Base-by-base conservation (phyloP, 2,329 filamentous ascomycete species). In the Curvularia eragrostidis region DNA sequence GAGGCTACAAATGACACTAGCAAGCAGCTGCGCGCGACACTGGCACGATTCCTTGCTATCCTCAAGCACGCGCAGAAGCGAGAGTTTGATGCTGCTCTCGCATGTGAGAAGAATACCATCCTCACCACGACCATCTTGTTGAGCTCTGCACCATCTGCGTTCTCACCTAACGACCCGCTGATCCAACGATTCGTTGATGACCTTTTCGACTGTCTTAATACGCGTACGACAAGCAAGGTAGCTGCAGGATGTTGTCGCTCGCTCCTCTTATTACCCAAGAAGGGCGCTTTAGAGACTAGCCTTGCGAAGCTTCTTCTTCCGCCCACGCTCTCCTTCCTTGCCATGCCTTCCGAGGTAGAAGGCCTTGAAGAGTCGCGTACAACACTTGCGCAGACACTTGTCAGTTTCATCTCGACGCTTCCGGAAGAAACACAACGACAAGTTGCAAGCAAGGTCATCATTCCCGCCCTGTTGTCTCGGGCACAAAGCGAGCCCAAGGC, bases 31-130 rank as follows among this genome's bases (percentile, higher is more conserved):
- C 89, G 91, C 59, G 91, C 91, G 49, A 95, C 91, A 59, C 82
- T 97, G 9, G 87, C 89, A 28, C 88, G 91, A 5, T 95, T 97
- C 81, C 79, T 97, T 23, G 86, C 89, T 18, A 95, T 96, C 52
- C 87, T 93, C 65, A 82, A 90, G 21, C 83, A 90, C 64, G 89
- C 89, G 0, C 91, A 93, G 76, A 91, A 88, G 73, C 85, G 91
- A 39, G 90, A 93, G 69, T 85, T 83, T 3, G 88, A 93, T 19
- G 88, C 89, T 5, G 92, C 93, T 3, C 82, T 99, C 23, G 82
- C 89, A 1, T 96, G 93, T 74, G 94, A 97, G 70, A 97, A 96
- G 81, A 99, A 98, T 71, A 91, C 90, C 4, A 85, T 99, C 5
- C 83, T 99, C 47, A 91, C 93, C 0, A 89, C 90, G 46, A 97